A percentile compares a stretch with the other conserved stretches of the same genome.
phyloP scores from a whole-genome alignment of 2,329 filamentous ascomycete species.

The Xylaria sp. region DNA sequence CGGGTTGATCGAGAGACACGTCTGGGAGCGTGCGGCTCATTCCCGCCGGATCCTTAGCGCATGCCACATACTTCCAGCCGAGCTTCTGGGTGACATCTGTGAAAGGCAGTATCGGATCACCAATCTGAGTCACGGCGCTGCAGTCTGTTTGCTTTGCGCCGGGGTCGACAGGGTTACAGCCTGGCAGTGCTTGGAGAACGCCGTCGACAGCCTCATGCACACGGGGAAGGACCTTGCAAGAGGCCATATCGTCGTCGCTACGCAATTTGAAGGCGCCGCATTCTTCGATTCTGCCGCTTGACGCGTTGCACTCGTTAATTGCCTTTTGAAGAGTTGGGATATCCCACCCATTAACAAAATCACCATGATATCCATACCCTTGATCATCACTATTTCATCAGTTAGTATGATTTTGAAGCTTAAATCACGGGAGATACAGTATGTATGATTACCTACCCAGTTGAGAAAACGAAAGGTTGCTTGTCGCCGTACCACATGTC shows the following conservation, averaged over 20 bases:
- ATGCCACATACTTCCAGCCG: constrained; percentile 64
- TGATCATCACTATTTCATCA: constrained; percentile 48
- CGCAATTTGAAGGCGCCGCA: constrained; percentile 57
- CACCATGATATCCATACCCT: constrained; percentile 61
- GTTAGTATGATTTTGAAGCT: background rate
- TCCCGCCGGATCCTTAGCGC: constrained; percentile 53
- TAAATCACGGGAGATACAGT: background rate
- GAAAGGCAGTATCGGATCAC: constrained; percentile 53
- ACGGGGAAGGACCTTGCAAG: constrained; percentile 58
- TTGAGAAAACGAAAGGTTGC: constrained; percentile 64
- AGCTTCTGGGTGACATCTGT: constrained; percentile 57
- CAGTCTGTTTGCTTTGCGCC: constrained; percentile 45
- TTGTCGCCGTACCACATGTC: constrained; percentile 56
- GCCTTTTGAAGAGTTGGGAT: constrained; percentile 59
- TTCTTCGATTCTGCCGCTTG: constrained; percentile 55
- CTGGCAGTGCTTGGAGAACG: constrained; percentile 58
- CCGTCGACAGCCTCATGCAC: constrained; percentile 58
- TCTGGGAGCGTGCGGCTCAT: constrained; percentile 45
- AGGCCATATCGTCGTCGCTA: constrained; percentile 52
- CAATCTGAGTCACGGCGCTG: constrained; percentile 53
- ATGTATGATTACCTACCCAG: constrained; percentile 37
- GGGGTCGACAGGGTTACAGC: constrained; percentile 61
- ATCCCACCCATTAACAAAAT: constrained; percentile 71
- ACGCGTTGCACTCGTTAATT: constrained; percentile 58
- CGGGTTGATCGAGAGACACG: constrained; percentile 29